Percentiles rank a stretch among this genome's conserved stretches.
phyloP scores from a whole-genome alignment of 2,329 filamentous ascomycete genomes.

The Fusarium algeriense region DNA sequence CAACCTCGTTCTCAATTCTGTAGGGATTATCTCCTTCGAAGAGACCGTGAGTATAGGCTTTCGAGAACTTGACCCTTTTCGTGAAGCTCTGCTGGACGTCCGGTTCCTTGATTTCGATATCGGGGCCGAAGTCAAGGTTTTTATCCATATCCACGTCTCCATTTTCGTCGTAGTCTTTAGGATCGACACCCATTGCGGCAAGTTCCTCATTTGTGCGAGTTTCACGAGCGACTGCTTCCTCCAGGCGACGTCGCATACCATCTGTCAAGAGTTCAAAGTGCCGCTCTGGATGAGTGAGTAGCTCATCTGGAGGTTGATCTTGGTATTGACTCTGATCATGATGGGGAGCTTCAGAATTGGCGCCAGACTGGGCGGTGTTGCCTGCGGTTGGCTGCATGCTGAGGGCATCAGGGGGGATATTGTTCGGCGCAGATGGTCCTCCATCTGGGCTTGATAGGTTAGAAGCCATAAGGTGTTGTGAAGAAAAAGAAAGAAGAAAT shows the following conservation, averaged over 20 bases:
- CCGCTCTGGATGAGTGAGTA: conserved; percentile 12
- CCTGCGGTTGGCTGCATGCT: neutral
- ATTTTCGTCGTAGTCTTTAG: neutral
- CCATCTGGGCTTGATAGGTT: neutral
- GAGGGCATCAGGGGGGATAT: neutral
- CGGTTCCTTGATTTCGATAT: conserved; percentile 19
- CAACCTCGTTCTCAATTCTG: conserved; percentile 19
- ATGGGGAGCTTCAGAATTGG: neutral
- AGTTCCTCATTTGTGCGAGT: conserved; percentile 28
- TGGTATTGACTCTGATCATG: neutral
- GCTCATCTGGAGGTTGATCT: neutral
- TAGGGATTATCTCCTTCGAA: conserved; percentile 52
- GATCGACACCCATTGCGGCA: conserved; percentile 11
- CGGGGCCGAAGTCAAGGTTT: conserved; percentile 3
- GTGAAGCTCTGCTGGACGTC: conserved; percentile 18
- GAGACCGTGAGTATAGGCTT: conserved; percentile 44
- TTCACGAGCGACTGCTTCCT: conserved; percentile 19
- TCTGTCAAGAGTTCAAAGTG: conserved; percentile 13
- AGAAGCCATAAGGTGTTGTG: conserved; percentile 10
- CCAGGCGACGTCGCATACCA: conserved; percentile 19
- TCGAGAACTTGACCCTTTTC: conserved; percentile 49
- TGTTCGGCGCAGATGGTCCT: neutral
- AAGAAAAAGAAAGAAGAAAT: neutral
- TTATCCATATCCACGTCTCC: conserved; percentile 3
- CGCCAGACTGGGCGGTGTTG: neutral